Conservation (phyloP, 2,329 filamentous ascomycete species). For the Cadophora luteo-olivacea region DNA sequence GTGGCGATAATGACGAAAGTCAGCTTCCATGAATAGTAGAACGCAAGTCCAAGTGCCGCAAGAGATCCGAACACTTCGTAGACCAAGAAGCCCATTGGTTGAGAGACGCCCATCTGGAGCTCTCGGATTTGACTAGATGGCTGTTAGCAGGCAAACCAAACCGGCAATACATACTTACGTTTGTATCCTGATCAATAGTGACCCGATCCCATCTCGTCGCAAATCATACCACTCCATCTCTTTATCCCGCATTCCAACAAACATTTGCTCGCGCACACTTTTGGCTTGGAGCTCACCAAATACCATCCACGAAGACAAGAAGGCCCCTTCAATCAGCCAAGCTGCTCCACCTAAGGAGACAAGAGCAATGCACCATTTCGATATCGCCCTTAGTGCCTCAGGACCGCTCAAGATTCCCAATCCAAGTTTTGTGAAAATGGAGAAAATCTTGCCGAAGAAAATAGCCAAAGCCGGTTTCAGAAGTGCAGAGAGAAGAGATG, state of each 20-base stretch:
- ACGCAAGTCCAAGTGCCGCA: slow-evolving; percentile 72
- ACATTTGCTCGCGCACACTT: slow-evolving; percentile 68
- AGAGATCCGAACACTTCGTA: slow-evolving; percentile 69
- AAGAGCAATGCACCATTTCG: slow-evolving; percentile 67
- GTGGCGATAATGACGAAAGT: slow-evolving; percentile 80
- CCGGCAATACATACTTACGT: slow-evolving; percentile 59
- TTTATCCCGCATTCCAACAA: slow-evolving; percentile 71
- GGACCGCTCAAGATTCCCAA: slow-evolving; percentile 55
- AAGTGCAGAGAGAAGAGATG: slow-evolving; percentile 65
- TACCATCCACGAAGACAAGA: slow-evolving; percentile 73
- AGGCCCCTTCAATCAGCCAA: slow-evolving; percentile 71
- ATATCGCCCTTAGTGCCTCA: slow-evolving; percentile 61
- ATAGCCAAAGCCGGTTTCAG: slow-evolving; percentile 71
- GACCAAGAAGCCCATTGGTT: slow-evolving; percentile 75
- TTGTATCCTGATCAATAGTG: slow-evolving; percentile 75
- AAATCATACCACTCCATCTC: slow-evolving; percentile 85
- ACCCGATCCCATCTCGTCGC: slow-evolving; percentile 72
- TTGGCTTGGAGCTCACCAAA: slow-evolving; percentile 85
- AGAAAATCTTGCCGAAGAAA: slow-evolving; percentile 77
- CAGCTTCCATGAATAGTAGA: slow-evolving; percentile 84
- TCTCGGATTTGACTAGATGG: slow-evolving; percentile 78
- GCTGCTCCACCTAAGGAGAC: slow-evolving; percentile 66
- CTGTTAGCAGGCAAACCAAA: not conserved
- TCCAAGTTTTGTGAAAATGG: slow-evolving; percentile 71
- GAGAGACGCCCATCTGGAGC: slow-evolving; percentile 79